Base-by-base conservation (phyloP, 345 rosid species). In the Chamaenerion angustifolium region DNA sequence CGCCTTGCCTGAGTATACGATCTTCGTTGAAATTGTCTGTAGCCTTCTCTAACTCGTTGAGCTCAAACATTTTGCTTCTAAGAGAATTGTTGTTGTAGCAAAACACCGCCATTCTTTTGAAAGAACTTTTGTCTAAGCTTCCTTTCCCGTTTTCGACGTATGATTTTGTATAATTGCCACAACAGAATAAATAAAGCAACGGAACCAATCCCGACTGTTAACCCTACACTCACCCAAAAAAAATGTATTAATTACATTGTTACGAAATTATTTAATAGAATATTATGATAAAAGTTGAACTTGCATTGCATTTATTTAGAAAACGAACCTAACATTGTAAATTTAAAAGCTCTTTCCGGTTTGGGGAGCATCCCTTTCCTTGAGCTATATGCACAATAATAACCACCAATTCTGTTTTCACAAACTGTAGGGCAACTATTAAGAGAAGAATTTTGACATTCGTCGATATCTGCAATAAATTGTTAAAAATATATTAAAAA, bases 1-100 rank as follows among this genome's bases (percentile, higher is more conserved):
- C 16, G 4, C 16, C 50, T 15, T 47, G 23, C 3, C 19, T 25
- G 21, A 47, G 19, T 47, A 15, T 19, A 8, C 50, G 16, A 6
- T 47, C 21, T 21, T 47, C 4, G 44, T 40, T 52, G 45, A 52
- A 52, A 40, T 52, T 52, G 45, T 52, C 27, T 16, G 55, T 52
- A 12, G 45, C 55, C n/a, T 10, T 40, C 45, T 11, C 45, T 23
- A 52, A 52, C 40, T 52, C 45, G 23, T 52, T 15, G 4, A n/a
- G 41, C n/a, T 11, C 41, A 23, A 52, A 52, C 13, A 37, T 8
- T 40, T 40, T 48, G 52, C 52, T 48, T 13, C 27, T 23, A n/a
- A 17, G n/a, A n/a, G n/a, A n/a, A n/a, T n/a, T 48, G 52, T 19
- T 48, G 52, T 31, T 48, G 52, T n/a, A 48, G 10, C 52, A 48